Percentiles rank a stretch among this genome's conserved stretches.
Conservation (phyloP, 1,284 basidiomycete genomes). For the Sporisorium scitamineum region DNA sequence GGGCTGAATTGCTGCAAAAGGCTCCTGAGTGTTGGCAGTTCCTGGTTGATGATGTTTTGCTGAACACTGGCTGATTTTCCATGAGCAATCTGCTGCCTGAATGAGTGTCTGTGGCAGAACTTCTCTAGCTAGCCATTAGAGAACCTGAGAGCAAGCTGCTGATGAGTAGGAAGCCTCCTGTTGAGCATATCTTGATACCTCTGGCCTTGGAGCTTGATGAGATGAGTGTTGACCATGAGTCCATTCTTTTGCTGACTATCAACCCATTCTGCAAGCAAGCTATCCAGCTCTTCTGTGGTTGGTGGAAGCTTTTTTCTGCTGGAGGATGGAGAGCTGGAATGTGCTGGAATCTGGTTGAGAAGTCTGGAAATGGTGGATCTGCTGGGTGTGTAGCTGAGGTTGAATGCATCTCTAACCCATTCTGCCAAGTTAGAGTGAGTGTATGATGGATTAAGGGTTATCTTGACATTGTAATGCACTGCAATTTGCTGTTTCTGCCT, state of each 20-base stretch:
- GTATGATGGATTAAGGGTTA: too few relatives aligned
- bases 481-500: too few relatives aligned
- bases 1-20: neutral
- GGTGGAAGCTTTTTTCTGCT: neutral
- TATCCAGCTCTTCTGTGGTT: neutral
- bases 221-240: neutral
- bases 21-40: neutral
- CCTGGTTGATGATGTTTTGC: neutral
- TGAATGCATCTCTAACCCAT: too few relatives aligned
- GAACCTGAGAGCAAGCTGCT: slow-evolving; percentile 3
- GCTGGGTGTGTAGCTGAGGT: too few relatives aligned
- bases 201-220: neutral
- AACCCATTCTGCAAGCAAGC: neutral
- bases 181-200: neutral
- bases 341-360: too few relatives aligned
- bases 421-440: too few relatives aligned
- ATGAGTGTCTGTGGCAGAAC: neutral
- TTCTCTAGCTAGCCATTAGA: slow-evolving; percentile 4
- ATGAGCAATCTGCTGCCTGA: neutral
- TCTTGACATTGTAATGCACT: too few relatives aligned
- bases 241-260: neutral
- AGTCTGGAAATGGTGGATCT: too few relatives aligned
- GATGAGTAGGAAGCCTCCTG: neutral
- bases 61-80: neutral
- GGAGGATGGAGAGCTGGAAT: too few relatives aligned